These are phyloP conservation scores for Gentiana macrophylla DNA, from an alignment of 257 asterid species.

Conservation along the genomic window DNA sequence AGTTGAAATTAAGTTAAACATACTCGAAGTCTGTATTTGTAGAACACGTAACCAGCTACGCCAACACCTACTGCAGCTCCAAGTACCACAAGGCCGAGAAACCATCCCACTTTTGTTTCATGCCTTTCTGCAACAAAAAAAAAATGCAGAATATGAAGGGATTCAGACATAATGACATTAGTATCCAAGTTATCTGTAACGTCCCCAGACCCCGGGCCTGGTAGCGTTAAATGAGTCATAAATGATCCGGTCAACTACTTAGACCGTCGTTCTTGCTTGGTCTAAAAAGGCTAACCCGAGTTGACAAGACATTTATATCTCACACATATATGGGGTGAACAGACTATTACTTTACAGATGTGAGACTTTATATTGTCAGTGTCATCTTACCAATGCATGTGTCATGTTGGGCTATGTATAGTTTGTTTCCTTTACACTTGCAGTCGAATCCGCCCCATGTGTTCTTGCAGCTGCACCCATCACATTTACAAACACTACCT, in stretches of 20 bases:
- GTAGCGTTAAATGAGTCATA: too few species aligned
- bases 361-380: neutral
- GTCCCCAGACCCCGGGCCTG: too few species aligned
- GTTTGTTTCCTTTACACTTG: constrained; percentile 49
- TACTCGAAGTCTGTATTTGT: constrained; percentile 89
- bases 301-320: too few species aligned
- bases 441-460: constrained; percentile 83
- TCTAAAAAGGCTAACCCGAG: too few species aligned
- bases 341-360: too few species aligned
- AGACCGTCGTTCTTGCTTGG: too few species aligned
- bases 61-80: constrained; percentile 44
- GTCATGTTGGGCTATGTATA: constrained; percentile 73
- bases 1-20: constrained; percentile 2
- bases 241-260: too few species aligned
- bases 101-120: constrained; percentile 42
- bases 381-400: constrained; percentile 59
- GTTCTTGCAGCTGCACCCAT: constrained; percentile 80
- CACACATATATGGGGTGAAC: too few species aligned
- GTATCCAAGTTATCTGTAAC: too few species aligned
- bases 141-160: neutral
- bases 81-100: constrained; percentile 38
- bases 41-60: constrained; percentile 67
- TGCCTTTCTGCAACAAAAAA: constrained; percentile 46
- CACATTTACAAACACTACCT: constrained; percentile 54
- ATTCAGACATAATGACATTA: too few species aligned